phyloP scores from a whole-genome alignment of 2,329 filamentous ascomycete species.

The Fusarium sp. region DNA sequence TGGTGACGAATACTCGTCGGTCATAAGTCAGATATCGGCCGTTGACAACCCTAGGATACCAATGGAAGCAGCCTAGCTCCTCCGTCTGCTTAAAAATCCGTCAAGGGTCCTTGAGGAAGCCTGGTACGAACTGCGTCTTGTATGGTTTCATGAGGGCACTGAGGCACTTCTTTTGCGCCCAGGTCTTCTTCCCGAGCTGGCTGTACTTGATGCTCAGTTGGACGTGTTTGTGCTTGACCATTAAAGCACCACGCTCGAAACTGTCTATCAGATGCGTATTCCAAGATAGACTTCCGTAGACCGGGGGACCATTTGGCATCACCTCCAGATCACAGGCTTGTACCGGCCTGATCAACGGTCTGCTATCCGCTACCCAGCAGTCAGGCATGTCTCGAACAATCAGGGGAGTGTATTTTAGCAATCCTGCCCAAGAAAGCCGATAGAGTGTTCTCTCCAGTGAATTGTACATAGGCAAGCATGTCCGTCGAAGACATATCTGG shows the following conservation, averaged over 20 bases:
- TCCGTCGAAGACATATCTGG: slow-evolving; percentile 1
- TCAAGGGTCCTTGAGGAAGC: no score
- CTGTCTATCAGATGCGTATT: rapidly evolving
- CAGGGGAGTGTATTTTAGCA: not conserved
- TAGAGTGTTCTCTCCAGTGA: not conserved
- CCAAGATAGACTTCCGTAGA: not conserved
- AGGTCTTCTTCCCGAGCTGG: not conserved
- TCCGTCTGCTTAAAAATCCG: no score
- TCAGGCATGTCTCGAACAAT: not conserved
- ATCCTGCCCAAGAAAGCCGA: no score
- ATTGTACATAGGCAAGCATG: not conserved
- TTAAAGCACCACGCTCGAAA: not conserved
- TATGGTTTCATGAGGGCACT: not conserved
- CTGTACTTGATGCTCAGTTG: slow-evolving; percentile 11
- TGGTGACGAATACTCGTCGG: no score
- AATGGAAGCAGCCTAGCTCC: no score
- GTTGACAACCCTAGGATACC: no score
- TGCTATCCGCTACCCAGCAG: not conserved
- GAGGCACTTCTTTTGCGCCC: not conserved
- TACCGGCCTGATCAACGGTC: not conserved
- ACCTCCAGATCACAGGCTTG: not conserved
- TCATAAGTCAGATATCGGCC: no score
- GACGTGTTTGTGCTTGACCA: slow-evolving; percentile 4
- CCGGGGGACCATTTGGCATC: not conserved
- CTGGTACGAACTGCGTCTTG: no score